A percentile compares a stretch with the other conserved stretches of the same genome.
These are phyloP conservation scores for Dunaliella primolecta DNA, from an alignment of 139 green algal species.

Conservation along the genomic window DNA sequence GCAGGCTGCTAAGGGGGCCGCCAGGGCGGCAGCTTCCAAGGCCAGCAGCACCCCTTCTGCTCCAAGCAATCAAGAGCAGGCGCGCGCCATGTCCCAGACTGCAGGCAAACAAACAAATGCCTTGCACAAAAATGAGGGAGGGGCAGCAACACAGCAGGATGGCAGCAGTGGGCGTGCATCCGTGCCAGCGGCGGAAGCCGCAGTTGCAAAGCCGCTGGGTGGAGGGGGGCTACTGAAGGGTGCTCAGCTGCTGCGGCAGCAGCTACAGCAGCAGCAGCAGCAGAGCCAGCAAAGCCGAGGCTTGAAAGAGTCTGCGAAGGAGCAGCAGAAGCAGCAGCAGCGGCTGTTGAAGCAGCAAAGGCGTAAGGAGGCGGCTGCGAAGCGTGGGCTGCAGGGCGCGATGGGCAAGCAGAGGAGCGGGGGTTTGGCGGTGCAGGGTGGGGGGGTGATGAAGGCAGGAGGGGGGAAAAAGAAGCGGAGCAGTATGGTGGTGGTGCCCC, in stretches of 20 bases:
- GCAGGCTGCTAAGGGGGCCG: conserved; percentile 18
- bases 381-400: too few relatives aligned
- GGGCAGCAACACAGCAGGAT: too few relatives aligned
- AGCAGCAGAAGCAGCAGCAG: not conserved
- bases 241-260: not conserved
- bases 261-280: not conserved
- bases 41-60: too few relatives aligned
- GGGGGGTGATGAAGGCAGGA: not conserved
- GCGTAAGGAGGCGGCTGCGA: not conserved
- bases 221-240: not conserved
- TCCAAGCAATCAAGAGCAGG: too few relatives aligned
- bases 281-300: not conserved
- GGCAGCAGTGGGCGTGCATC: too few relatives aligned
- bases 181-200: too few relatives aligned
- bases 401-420: not conserved
- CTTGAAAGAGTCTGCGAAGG: conserved; percentile 15
- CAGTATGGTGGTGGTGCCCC: conserved; percentile 33
- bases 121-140: too few relatives aligned
- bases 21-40: not conserved
- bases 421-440: not conserved
- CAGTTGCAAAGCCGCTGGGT: too few relatives aligned
- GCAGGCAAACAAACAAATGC: too few relatives aligned
- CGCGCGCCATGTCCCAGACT: too few relatives aligned
- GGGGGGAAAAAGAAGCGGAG: not conserved
- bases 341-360: not conserved